phyloP scores from a whole-genome alignment of 192 early-diverging fungal species.

The Pilaira anomala region DNA sequence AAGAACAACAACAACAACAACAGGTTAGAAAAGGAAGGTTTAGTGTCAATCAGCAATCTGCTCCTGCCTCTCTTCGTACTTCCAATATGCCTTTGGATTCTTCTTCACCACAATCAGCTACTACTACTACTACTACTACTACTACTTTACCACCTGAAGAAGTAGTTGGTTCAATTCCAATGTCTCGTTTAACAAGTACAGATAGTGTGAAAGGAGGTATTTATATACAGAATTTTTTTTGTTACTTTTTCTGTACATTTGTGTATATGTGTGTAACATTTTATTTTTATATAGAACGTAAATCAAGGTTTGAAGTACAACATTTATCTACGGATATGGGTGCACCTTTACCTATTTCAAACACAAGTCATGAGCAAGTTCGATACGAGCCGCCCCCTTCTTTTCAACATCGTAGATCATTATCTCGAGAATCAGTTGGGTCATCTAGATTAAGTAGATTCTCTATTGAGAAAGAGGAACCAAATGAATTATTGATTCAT shows the following conservation, averaged over 20 bases:
- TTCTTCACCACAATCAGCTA: neutral
- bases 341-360: too few species aligned
- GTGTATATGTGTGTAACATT: neutral
- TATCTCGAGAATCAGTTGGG: neutral
- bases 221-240: neutral
- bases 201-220: slow-evolving; percentile 8
- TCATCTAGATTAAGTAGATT: neutral
- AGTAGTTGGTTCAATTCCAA: neutral
- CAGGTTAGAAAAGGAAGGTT: slow-evolving; percentile 68
- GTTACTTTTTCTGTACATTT: neutral
- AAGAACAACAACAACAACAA: neutral
- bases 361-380: too few species aligned
- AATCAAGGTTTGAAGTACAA: slow-evolving; percentile 36
- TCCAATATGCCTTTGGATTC: neutral
- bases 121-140: neutral
- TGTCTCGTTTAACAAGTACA: slow-evolving; percentile 10
- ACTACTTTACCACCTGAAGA: neutral
- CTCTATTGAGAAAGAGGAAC: neutral
- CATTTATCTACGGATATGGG: neutral
- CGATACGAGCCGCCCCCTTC: too few species aligned
- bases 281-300: slow-evolving; percentile 16
- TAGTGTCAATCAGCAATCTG: slow-evolving; percentile 42
- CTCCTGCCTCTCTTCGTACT: slow-evolving; percentile 1
- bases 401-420: neutral
- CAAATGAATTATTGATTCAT: neutral